Evolutionary conservation across 163 green algal species (phyloP).

Genomic region (Scenedesmus sp.): DNA sequence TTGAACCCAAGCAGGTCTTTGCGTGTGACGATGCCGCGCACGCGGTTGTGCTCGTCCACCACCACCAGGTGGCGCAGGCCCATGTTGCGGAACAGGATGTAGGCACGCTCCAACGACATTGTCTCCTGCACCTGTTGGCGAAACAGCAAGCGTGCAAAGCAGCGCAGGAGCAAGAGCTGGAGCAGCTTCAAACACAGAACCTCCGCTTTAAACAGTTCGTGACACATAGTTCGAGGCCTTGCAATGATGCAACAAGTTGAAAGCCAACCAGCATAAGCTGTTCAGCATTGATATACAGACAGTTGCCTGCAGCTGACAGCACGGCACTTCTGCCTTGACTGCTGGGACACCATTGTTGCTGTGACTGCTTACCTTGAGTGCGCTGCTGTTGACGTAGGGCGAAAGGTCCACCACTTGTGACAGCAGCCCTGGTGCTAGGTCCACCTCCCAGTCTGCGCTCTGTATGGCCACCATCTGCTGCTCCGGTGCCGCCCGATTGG

Average conservation of each 20-base stretch:
- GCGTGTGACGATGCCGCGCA: conserved; percentile 73
- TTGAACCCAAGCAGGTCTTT: conserved; percentile 75
- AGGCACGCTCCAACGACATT: conserved; percentile 89
- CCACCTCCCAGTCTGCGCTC: conserved; percentile 40
- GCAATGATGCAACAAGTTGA: too few species aligned
- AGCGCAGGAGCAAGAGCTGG: background rate
- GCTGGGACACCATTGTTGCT: too few species aligned
- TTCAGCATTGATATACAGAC: too few species aligned
- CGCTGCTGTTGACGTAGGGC: conserved; percentile 90
- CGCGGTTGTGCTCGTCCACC: conserved; percentile 78
- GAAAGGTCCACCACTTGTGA: conserved; percentile 77
- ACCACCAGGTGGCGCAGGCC: conserved; percentile 91
- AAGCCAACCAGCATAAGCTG: too few species aligned
- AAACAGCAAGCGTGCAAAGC: background rate
- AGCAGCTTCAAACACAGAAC: too few species aligned
- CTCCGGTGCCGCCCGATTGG: background rate
- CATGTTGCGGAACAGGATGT: conserved; percentile 92
- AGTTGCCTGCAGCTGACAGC: too few species aligned
- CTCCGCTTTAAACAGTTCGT: too few species aligned
- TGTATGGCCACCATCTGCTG: conserved; percentile 56
- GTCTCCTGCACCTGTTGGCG: conserved; percentile 73
- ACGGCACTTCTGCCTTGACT: too few species aligned
- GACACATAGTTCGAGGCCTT: too few species aligned
- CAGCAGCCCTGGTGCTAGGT: conserved; percentile 46
- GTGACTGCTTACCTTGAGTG: conserved; percentile 61